Evolutionary conservation across 257 asterid genomes (phyloP), one percentile per base, ranked within the genome.

Genomic region (Thymus quinquecostatus): DNA sequence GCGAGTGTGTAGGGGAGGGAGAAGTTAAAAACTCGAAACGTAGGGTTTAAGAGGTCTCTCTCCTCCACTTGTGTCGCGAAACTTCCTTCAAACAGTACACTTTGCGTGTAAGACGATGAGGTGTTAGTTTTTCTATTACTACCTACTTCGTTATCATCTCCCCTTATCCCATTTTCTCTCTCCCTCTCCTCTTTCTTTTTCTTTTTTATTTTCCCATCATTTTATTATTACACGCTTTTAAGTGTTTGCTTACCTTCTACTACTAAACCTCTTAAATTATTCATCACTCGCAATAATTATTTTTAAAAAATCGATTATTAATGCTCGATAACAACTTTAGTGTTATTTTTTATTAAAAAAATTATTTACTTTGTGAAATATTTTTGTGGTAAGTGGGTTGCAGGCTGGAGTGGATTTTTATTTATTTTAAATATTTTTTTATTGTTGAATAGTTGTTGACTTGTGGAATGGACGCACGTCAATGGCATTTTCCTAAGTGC

Each of bases 231-330:
- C 66, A 66, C 68, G 50, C 50, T 47, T 51, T 71, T 71, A 0
- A 7, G 21, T 51, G 78, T 60, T 78, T 78, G 82, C 82, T 78
- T 78, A 78, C 76, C 76, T 78, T 78, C 79, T 48, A 73, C 82
- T 78, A 78, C 78, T 73, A 61, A 73, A 44, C 75, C 78, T 45
- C 48, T 6, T 6, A 5, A 43, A 43, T 68, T 51, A 51, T 58
- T 45, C 2, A 47, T 48, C 12, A 68, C 38, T 55, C 5, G 38
- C 53, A 3, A 7, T 8, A 21, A 21, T 21, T 21, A 21, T 21
- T n/a, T n/a, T n/a, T n/a, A n/a, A n/a, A n/a, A n/a, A n/a, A n/a
- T n/a, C n/a, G n/a, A n/a, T 21, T 21, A 21, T 21, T 21, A 21
- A 0, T 21, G 21, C 21, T 21, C 0, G 21, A 21, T 21, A 0